Evolutionary conservation across 1,284 basidiomycete genomes (phyloP).

Genomic region (Termitomyces sp.): DNA sequence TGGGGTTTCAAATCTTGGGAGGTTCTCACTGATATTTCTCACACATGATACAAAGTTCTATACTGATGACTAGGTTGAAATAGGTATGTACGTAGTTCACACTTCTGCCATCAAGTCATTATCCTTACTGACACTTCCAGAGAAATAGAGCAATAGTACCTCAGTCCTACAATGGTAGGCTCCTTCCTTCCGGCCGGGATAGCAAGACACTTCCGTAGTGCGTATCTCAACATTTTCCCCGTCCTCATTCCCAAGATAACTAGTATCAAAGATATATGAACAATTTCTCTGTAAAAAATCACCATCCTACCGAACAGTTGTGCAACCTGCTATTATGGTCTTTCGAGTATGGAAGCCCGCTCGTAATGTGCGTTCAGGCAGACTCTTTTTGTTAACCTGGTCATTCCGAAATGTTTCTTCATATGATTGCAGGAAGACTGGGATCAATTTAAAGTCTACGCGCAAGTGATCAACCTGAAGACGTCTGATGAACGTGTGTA

Average conservation of each 20-base stretch:
- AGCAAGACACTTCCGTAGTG: not conserved
- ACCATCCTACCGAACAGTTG: not conserved
- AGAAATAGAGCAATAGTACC: too few relatives aligned
- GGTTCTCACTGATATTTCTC: too few relatives aligned
- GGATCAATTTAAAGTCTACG: not conserved
- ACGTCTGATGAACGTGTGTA: not conserved
- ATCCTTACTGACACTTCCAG: too few relatives aligned
- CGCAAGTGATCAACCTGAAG: not conserved
- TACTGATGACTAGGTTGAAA: too few relatives aligned
- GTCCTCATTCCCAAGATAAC: not conserved
- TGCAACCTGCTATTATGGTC: not conserved
- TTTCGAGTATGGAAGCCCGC: not conserved
- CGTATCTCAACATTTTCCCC: not conserved
- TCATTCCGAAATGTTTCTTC: not conserved
- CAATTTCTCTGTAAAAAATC: not conserved
- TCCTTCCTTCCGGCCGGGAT: too few relatives aligned
- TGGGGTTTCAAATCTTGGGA: too few relatives aligned
- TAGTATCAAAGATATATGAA: not conserved
- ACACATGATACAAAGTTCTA: too few relatives aligned
- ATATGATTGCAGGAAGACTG: not conserved
- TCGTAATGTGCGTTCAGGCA: not conserved
- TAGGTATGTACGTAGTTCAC: too few relatives aligned
- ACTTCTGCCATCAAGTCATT: too few relatives aligned
- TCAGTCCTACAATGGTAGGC: too few relatives aligned
- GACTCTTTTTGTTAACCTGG: not conserved